Conservation (phyloP, 2,329 filamentous ascomycete species). For the Ustulina deusta region DNA sequence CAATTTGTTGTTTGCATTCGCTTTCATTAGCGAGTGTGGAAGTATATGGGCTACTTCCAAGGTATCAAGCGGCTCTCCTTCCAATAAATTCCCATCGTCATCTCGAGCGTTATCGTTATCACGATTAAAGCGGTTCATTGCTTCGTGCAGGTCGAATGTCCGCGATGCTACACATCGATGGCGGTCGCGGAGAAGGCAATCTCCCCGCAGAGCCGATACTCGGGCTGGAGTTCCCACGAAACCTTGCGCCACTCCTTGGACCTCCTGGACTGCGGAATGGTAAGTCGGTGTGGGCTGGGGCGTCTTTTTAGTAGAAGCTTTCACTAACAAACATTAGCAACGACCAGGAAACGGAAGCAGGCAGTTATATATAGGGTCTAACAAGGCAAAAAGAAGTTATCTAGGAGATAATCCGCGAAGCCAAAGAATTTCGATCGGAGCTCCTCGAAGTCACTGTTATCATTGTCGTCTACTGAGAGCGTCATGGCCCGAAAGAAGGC, state of each 20-base stretch:
- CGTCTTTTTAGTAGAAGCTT: slow-evolving; percentile 45
- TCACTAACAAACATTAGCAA: slow-evolving; percentile 41
- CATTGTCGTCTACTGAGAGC: slow-evolving; percentile 35
- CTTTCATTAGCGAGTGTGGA: slow-evolving; percentile 27
- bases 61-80: not conserved
- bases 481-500: slow-evolving; percentile 45
- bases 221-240: slow-evolving; percentile 45
- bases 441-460: slow-evolving; percentile 36
- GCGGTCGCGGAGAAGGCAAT: slow-evolving; percentile 49
- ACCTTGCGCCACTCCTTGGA: slow-evolving; percentile 37
- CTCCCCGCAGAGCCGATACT: slow-evolving; percentile 45
- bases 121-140: slow-evolving; percentile 29
- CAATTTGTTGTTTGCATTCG: slow-evolving; percentile 21
- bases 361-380: slow-evolving; percentile 17
- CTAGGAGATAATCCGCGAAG: slow-evolving; percentile 48
- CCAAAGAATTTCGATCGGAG: slow-evolving; percentile 37
- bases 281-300: slow-evolving; percentile 45
- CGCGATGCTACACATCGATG: slow-evolving; percentile 48
- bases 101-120: slow-evolving; percentile 40
- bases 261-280: slow-evolving; percentile 43
- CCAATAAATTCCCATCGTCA: slow-evolving; percentile 44
- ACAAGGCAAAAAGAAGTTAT: slow-evolving; percentile 49
- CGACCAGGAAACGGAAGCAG: slow-evolving; percentile 12
- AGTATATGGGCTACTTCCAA: slow-evolving; percentile 32
- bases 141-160: slow-evolving; percentile 41